Evolutionary conservation across 768 basidiomycete species (phyloP), one percentile per base, ranked within the genome.

Genomic region (Boletus sp.): DNA sequence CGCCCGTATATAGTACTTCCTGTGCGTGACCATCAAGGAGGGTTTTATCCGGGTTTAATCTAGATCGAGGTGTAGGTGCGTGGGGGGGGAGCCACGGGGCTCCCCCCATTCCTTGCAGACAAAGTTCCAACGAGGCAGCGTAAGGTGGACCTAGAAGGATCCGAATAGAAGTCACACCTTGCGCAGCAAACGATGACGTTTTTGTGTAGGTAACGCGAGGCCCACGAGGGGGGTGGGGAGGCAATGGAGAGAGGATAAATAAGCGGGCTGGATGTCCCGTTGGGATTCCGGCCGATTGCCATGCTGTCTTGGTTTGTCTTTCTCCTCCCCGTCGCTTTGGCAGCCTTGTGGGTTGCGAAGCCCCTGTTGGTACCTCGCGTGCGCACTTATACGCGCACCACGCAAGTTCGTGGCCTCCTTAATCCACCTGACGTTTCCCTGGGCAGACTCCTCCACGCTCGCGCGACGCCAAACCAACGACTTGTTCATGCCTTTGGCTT

Each of bases 401-500:
- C 21, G 0, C 34, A 63, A 0, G 54, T 69, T 2, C 56, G 51
- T 0, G 6, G 1, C 0, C 51, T 73, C 0, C 29, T 72, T 0
- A 62, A 54, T 8, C 69, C 69, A 3, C 50, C 57, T 0, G 5
- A 47, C 7, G 15, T 39, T 9, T 13, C 69, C 0, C 38, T 71
- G 0, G 23, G 8, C 0, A 38, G n/a, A 2, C 46, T 70, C 0
- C 63, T 70, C 1, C 51, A 25, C 17, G 50, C 68, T 0, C 62
- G 69, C 0, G 66, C 69, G 0, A 10, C 14, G 0, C 69, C 69
- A 0, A 70, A 70, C 5, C 25, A 62, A 34, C 56, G 71, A 0
- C 67, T 71, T 0, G 55, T 69, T 0, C 46, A 60, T 3, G 70
- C 71, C 0, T 70, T 71, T 7, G 60, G 59, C 0, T 30, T 72